Evolutionary conservation across 1,284 basidiomycete species (phyloP).

Genomic region (Tranzscheliella williamsii): DNA sequence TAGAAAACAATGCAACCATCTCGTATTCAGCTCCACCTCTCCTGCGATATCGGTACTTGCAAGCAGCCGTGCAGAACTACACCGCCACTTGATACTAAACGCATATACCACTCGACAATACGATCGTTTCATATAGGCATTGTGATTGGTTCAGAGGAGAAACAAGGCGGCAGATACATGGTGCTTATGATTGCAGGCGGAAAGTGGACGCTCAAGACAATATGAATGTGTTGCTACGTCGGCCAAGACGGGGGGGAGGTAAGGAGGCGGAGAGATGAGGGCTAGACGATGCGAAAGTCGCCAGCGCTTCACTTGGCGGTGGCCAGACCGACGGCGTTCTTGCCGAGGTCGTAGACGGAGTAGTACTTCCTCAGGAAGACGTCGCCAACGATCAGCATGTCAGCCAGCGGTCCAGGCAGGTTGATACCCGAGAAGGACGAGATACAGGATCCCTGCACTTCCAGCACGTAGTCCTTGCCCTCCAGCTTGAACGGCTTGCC

Average conservation of each 20-base stretch:
- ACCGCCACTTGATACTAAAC: no score
- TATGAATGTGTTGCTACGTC: neutral
- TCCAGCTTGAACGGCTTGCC: conserved; percentile 71
- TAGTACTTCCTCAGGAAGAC: conserved; percentile 72
- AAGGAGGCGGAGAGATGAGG: neutral
- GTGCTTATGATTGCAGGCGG: no score
- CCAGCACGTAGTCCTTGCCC: conserved; percentile 84
- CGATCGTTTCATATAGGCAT: no score
- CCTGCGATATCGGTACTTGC: no score
- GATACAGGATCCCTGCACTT: conserved; percentile 87
- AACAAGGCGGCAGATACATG: no score
- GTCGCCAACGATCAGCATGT: conserved; percentile 88
- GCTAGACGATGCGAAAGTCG: conserved; percentile 6
- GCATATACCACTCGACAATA: no score
- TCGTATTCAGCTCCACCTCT: no score
- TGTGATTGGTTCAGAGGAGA: no score
- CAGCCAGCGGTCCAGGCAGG: conserved; percentile 82
- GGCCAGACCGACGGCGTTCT: conserved; percentile 84
- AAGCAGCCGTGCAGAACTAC: no score
- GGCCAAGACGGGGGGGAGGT: neutral
- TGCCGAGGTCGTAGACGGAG: conserved; percentile 89
- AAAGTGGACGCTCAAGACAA: no score
- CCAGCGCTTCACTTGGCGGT: conserved; percentile 62
- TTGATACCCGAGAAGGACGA: conserved; percentile 92
- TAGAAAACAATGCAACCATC: no score